Evolutionary conservation across 352 stramenopile genomes (phyloP).

Genomic region (Globisporangium splendens): DNA sequence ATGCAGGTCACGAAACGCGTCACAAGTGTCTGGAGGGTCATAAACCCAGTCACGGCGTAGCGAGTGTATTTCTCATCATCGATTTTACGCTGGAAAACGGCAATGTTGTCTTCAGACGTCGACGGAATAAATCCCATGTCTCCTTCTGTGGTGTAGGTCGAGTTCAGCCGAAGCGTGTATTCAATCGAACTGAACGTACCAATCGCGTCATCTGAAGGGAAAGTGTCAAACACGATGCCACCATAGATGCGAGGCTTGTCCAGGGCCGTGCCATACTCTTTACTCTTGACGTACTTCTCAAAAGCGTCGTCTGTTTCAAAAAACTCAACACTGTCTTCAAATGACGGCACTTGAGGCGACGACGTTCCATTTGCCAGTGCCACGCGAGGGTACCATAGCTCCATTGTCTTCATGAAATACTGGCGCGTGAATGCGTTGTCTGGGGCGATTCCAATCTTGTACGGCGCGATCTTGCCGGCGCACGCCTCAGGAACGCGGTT

Average conservation of each 20-base stretch:
- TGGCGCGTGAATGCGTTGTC: constrained; percentile 65
- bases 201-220: constrained; percentile 32
- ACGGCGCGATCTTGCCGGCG: constrained; percentile 39
- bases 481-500: too few species aligned
- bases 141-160: constrained; percentile 11
- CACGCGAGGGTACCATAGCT: constrained; percentile 57
- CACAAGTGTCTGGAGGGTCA: too few species aligned
- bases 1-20: constrained; percentile 59
- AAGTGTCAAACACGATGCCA: constrained; percentile 57
- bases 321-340: constrained; percentile 62
- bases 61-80: constrained; percentile 38
- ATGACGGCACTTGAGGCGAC: constrained; percentile 34
- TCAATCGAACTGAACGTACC: constrained; percentile 46
- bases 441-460: constrained; percentile 49
- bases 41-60: constrained; percentile 43
- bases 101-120: too few species aligned
- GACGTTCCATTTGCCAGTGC: too few species aligned
- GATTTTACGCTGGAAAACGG: constrained; percentile 19
- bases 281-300: constrained; percentile 35
- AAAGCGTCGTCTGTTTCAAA: constrained; percentile 40
- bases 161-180: constrained; percentile 67
- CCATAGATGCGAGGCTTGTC: constrained; percentile 45
- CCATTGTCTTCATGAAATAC: constrained; percentile 62
- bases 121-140: too few species aligned
- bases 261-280: constrained; percentile 43